Conservation (phyloP, 108 stramenopile genomes). For the Nitzschia sp. region DNA sequence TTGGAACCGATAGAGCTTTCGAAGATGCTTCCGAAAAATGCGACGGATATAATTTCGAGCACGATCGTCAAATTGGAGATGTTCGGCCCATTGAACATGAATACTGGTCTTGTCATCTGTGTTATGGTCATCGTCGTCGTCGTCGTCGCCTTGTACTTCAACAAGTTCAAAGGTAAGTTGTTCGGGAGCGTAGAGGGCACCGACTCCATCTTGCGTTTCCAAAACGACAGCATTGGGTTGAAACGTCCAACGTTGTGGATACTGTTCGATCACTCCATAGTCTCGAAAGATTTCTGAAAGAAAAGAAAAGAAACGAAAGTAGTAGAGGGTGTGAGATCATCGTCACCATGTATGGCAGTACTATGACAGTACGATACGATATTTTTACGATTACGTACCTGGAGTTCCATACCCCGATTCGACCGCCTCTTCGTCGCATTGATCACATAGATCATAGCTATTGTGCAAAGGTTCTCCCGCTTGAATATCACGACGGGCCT, state of each 20-base stretch:
- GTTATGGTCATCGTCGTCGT: not conserved
- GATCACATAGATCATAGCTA: conserved; percentile 21
- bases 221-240: not conserved
- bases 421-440: conserved; percentile 10
- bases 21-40: conserved; percentile 7
- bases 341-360: not conserved
- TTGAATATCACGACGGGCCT: conserved; percentile 18
- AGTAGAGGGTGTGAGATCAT: not conserved
- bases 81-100: conserved; percentile 50
- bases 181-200: not conserved
- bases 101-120: conserved; percentile 3
- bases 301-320: not conserved
- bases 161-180: not conserved
- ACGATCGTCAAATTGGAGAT: conserved; percentile 43
- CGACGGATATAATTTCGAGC: conserved; percentile 56
- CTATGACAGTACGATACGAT: too few relatives aligned
- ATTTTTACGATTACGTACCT: conserved; percentile 10
- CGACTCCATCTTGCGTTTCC: conserved; percentile 5
- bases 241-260: conserved; percentile 39
- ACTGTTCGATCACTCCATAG: conserved; percentile 42
- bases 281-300: conserved; percentile 43
- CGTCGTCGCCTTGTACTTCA: not conserved
- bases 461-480: conserved; percentile 26
- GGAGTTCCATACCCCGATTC: conserved; percentile 17
- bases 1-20: not conserved